Conservation (phyloP, 1,139 yeast genomes). For the Diutina rugosa region DNA sequence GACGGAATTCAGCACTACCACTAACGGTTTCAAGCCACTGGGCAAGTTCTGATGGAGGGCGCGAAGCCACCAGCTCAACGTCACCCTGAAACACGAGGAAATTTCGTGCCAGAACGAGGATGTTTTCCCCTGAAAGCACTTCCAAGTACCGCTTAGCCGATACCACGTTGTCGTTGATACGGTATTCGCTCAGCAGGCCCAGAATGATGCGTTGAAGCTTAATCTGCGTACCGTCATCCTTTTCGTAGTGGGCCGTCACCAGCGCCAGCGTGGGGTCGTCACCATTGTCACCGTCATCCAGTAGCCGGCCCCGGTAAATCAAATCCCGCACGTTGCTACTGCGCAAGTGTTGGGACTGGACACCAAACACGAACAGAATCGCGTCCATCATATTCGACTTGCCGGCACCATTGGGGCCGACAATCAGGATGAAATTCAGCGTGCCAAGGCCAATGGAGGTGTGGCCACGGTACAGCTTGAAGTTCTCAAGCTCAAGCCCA, state of each 20-base stretch:
- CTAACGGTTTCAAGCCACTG: slow-evolving; percentile 69
- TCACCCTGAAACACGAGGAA: slow-evolving; percentile 95
- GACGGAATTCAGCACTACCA: slow-evolving; percentile 59
- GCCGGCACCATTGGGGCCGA: slow-evolving; percentile 98
- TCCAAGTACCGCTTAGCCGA: slow-evolving; percentile 54
- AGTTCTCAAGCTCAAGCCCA: slow-evolving; percentile 68
- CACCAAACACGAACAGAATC: slow-evolving; percentile 87
- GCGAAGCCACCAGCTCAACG: slow-evolving; percentile 87
- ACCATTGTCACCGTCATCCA: slow-evolving; percentile 2
- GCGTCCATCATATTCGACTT: slow-evolving; percentile 98
- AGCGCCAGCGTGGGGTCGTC: slow-evolving; percentile 30
- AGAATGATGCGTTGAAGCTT: slow-evolving; percentile 44
- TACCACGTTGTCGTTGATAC: slow-evolving; percentile 49
- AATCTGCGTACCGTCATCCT: slow-evolving; percentile 40
- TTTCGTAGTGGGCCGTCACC: slow-evolving; percentile 71
- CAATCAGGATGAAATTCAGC: slow-evolving; percentile 75
- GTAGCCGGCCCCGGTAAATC: slow-evolving; percentile 60
- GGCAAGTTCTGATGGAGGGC: slow-evolving; percentile 67
- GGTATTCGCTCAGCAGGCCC: slow-evolving; percentile 56
- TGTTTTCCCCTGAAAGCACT: slow-evolving; percentile 66
- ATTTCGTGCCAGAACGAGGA: slow-evolving; percentile 79
- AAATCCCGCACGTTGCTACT: slow-evolving; percentile 64
- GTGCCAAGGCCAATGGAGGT: slow-evolving; percentile 73
- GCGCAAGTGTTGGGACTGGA: slow-evolving; percentile 64
- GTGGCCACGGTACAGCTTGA: slow-evolving; percentile 80